phyloP scores from a whole-genome alignment of 2,329 filamentous ascomycete species.

The Paracorniculantispora psalliotae region DNA sequence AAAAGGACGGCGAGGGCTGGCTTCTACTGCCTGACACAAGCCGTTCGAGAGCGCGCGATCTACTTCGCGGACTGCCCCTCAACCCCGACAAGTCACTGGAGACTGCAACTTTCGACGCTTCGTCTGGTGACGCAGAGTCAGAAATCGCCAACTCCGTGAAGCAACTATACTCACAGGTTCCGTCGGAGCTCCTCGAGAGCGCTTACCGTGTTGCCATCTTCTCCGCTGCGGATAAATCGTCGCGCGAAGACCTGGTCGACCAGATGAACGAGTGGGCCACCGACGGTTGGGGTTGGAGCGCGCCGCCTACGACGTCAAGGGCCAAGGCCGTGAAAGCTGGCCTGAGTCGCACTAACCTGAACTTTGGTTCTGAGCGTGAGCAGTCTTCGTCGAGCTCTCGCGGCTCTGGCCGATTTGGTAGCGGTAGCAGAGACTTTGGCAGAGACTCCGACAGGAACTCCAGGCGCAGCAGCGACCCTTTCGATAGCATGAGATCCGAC shows the following conservation, averaged over 20 bases:
- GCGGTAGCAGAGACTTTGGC: not conserved
- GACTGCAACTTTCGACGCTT: slow-evolving; percentile 37
- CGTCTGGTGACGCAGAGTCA: not conserved
- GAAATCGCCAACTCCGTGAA: not conserved
- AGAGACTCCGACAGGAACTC: not conserved
- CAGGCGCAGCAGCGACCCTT: slow-evolving; percentile 17
- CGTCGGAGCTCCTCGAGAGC: slow-evolving; percentile 26
- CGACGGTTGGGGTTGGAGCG: slow-evolving; percentile 46
- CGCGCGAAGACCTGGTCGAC: slow-evolving; percentile 37
- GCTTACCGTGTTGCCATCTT: slow-evolving; percentile 53
- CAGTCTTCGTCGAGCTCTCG: not conserved
- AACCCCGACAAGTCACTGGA: slow-evolving; percentile 48
- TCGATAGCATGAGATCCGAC: slow-evolving; percentile 18
- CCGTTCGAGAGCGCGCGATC: slow-evolving; percentile 38
- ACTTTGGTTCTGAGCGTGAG: slow-evolving; percentile 23
- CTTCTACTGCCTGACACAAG: slow-evolving; percentile 58
- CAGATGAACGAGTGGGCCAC: slow-evolving; percentile 50
- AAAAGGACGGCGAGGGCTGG: slow-evolving; percentile 68
- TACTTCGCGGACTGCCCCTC: slow-evolving; percentile 57
- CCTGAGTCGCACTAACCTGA: slow-evolving; percentile 30
- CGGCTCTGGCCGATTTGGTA: slow-evolving; percentile 15
- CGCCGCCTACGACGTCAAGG: slow-evolving; percentile 37
- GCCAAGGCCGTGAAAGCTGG: slow-evolving; percentile 29
- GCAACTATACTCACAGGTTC: slow-evolving; percentile 37
- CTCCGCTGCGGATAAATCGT: slow-evolving; percentile 41